phyloP scores from a whole-genome alignment of 2,329 filamentous ascomycete genomes.

The Ophiostoma montium region DNA sequence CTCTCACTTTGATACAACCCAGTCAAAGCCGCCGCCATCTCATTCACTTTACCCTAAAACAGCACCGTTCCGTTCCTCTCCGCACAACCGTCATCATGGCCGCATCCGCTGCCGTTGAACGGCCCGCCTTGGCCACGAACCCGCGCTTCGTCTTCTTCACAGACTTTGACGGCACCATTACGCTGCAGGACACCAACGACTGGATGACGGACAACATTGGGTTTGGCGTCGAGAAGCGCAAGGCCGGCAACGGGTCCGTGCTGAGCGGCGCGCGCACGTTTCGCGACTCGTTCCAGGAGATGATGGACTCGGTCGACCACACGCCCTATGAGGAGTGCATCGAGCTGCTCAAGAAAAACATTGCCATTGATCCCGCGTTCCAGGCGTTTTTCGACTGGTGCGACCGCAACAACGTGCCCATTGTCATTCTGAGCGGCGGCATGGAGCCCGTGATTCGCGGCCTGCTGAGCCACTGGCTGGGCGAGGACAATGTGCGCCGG shows the following conservation, averaged over 20 bases:
- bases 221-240: slow-evolving; percentile 59
- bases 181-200: slow-evolving; percentile 52
- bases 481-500: slow-evolving; percentile 49
- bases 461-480: slow-evolving; percentile 65
- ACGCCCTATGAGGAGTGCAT: slow-evolving; percentile 74
- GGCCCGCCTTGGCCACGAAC: slow-evolving; percentile 46
- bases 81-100: background rate
- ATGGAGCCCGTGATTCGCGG: slow-evolving; percentile 88
- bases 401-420: slow-evolving; percentile 67
- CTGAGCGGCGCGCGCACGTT: slow-evolving; percentile 59
- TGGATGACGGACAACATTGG: slow-evolving; percentile 83
- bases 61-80: background rate
- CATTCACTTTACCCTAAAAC: no score
- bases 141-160: slow-evolving; percentile 97
- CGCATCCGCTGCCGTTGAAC: background rate
- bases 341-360: slow-evolving; percentile 61
- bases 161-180: slow-evolving; percentile 96
- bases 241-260: slow-evolving; percentile 60
- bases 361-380: slow-evolving; percentile 81
- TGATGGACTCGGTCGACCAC: slow-evolving; percentile 70
- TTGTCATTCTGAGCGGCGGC: slow-evolving; percentile 81
- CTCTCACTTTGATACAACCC: background rate
- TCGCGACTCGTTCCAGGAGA: slow-evolving; percentile 74
- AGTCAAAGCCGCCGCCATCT: background rate
- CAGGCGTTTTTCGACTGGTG: slow-evolving; percentile 78